These are phyloP conservation scores for Backusella psychrophila DNA, from an alignment of 192 early-diverging fungal genomes.

Conservation along the genomic window DNA sequence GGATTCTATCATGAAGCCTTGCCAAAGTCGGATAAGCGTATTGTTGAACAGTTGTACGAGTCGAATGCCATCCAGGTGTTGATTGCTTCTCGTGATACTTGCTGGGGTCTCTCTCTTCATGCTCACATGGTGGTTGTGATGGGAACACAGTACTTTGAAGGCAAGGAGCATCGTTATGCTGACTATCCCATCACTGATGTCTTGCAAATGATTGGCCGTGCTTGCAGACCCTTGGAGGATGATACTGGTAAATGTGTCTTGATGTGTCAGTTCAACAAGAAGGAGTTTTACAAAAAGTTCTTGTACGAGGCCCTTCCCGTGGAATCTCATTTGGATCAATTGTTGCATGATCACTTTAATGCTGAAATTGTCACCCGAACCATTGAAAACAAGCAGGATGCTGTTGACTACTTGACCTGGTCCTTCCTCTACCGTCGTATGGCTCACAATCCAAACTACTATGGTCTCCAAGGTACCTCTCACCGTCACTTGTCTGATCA, in stretches of 20 bases:
- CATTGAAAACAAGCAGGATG: slow-evolving; percentile 97
- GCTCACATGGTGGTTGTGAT: slow-evolving; percentile 89
- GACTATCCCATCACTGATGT: slow-evolving; percentile 96
- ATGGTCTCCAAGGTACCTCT: slow-evolving; percentile 81
- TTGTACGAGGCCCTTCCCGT: slow-evolving; percentile 94
- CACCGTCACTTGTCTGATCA: slow-evolving; percentile 90
- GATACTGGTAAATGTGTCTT: slow-evolving; percentile 78
- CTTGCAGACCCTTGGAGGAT: slow-evolving; percentile 64
- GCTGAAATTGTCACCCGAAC: slow-evolving; percentile 94
- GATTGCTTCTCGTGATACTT: slow-evolving; percentile 87
- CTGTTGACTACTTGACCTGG: slow-evolving; percentile 99
- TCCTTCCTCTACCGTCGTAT: slow-evolving; percentile 96
- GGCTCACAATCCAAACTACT: slow-evolving; percentile 97
- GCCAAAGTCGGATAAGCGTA: slow-evolving; percentile 64
- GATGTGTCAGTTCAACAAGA: slow-evolving; percentile 93
- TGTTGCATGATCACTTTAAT: slow-evolving; percentile 96
- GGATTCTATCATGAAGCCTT: slow-evolving; percentile 93
- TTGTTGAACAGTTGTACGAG: slow-evolving; percentile 76
- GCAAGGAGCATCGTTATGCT: slow-evolving; percentile 92
- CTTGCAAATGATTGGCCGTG: slow-evolving; percentile 98
- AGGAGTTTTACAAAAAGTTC: slow-evolving; percentile 98
- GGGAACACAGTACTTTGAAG: slow-evolving; percentile 95
- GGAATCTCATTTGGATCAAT: slow-evolving; percentile 92
- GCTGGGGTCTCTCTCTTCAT: slow-evolving; percentile 86
- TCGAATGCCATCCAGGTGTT: slow-evolving; percentile 82